These are phyloP conservation scores for Dendrothele bispora DNA, from an alignment of 768 basidiomycete species.

Conservation along the genomic window DNA sequence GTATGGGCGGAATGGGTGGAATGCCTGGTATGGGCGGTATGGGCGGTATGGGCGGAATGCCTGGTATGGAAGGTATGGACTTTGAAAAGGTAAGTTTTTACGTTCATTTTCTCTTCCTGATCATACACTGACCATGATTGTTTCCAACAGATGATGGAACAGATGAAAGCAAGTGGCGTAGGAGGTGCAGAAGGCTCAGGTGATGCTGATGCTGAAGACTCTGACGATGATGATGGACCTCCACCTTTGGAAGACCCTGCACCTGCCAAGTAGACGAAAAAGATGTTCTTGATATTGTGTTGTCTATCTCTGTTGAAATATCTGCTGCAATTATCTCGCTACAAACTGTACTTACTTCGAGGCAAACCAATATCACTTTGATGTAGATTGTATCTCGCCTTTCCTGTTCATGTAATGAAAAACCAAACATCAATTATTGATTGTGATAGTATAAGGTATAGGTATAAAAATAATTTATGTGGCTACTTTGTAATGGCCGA, in stretches of 20 bases:
- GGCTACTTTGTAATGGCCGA: too few relatives aligned
- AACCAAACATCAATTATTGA: too few relatives aligned
- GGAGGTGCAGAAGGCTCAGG: slow-evolving; percentile 21
- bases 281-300: background rate
- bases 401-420: too few relatives aligned
- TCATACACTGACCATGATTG: slow-evolving; percentile 10
- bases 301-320: too few relatives aligned
- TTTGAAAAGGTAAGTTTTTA: slow-evolving; percentile 52
- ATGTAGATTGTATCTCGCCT: too few relatives aligned
- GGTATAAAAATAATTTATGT: too few relatives aligned
- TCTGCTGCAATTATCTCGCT: too few relatives aligned
- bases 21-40: slow-evolving; percentile 52
- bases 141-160: slow-evolving; percentile 53
- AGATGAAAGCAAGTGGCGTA: slow-evolving; percentile 36
- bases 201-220: slow-evolving; percentile 38
- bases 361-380: too few relatives aligned
- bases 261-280: slow-evolving; percentile 34
- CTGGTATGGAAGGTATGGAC: slow-evolving; percentile 52
- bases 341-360: too few relatives aligned
- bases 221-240: slow-evolving; percentile 67
- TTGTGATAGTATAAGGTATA: too few relatives aligned
- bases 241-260: slow-evolving; percentile 79
- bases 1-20: slow-evolving; percentile 58
- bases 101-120: background rate
- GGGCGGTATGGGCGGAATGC: slow-evolving; percentile 46